Evolutionary conservation across 495 filamentous ascomycete genomes (phyloP).

Genomic region (Talaromyces thailandensis): DNA sequence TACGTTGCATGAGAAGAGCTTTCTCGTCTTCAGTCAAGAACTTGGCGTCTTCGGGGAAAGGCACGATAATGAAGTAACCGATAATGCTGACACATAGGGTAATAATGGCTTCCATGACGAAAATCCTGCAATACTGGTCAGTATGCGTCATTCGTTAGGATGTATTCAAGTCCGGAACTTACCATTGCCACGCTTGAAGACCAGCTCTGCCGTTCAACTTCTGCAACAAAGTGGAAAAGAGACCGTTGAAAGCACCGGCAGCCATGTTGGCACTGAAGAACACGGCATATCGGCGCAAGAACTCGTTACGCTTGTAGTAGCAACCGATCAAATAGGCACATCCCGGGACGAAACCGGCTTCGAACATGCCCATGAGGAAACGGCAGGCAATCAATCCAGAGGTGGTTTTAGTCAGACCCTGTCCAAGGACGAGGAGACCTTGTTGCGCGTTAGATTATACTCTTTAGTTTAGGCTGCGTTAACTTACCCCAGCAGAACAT

Average conservation of each 20-base stretch:
- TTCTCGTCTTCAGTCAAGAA: constrained; percentile 40
- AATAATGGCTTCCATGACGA: constrained; percentile 32
- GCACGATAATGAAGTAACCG: constrained; percentile 42
- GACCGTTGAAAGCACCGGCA: constrained; percentile 49
- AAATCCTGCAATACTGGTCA: constrained; percentile 8
- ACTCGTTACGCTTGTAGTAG: constrained; percentile 52
- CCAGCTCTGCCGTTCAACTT: constrained; percentile 38
- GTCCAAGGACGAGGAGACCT: constrained; percentile 38
- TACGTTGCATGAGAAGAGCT: constrained; percentile 27
- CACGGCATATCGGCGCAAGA: constrained; percentile 43
- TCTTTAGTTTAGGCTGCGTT: not conserved
- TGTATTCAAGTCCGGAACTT: not conserved
- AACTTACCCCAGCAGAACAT: constrained; percentile 41
- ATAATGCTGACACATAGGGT: constrained; percentile 32
- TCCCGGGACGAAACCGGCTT: constrained; percentile 42
- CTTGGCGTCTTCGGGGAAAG: constrained; percentile 38
- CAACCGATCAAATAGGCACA: constrained; percentile 40
- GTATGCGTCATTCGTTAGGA: not conserved
- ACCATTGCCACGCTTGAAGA: constrained; percentile 23
- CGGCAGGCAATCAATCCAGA: constrained; percentile 39
- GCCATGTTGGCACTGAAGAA: constrained; percentile 48
- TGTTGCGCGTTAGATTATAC: not conserved
- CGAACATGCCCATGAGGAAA: constrained; percentile 43
- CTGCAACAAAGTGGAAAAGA: constrained; percentile 43
- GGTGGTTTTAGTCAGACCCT: constrained; percentile 42